Percentiles rank a stretch among this genome's conserved stretches.
These are phyloP conservation scores for Cupressus sempervirens DNA, from an alignment of 75 land plant species.

Conservation along the genomic window DNA sequence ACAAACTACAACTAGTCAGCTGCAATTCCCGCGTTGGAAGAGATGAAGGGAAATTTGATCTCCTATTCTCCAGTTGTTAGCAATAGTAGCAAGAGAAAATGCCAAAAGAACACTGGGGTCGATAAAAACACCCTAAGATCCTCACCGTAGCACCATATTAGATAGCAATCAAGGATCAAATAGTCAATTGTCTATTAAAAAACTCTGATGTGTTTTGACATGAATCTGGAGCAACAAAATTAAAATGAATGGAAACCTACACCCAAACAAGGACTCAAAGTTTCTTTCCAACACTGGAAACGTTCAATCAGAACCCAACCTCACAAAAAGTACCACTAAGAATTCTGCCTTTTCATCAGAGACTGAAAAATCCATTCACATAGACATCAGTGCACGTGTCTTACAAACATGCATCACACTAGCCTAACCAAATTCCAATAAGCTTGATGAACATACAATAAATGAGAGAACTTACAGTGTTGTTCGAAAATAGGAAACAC, in stretches of 20 bases:
- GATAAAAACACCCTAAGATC: not conserved
- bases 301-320: too few relatives aligned
- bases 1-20: not conserved
- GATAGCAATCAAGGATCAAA: not conserved
- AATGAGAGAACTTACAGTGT: not conserved
- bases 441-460: not conserved
- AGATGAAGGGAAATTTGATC: not conserved
- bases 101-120: not conserved
- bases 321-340: not conserved
- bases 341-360: conserved; percentile 1
- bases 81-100: not conserved
- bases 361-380: conserved; percentile 6
- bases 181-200: not conserved
- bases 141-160: not conserved
- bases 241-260: not conserved
- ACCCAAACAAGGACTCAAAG: not conserved
- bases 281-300: not conserved
- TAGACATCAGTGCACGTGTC: not conserved
- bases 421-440: not conserved
- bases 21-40: not conserved
- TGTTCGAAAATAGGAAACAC: not conserved
- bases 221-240: not conserved
- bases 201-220: not conserved
- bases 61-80: not conserved
- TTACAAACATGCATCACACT: not conserved